phyloP scores from a whole-genome alignment of 148 eudicot species.

The Nyssa sinensis region DNA sequence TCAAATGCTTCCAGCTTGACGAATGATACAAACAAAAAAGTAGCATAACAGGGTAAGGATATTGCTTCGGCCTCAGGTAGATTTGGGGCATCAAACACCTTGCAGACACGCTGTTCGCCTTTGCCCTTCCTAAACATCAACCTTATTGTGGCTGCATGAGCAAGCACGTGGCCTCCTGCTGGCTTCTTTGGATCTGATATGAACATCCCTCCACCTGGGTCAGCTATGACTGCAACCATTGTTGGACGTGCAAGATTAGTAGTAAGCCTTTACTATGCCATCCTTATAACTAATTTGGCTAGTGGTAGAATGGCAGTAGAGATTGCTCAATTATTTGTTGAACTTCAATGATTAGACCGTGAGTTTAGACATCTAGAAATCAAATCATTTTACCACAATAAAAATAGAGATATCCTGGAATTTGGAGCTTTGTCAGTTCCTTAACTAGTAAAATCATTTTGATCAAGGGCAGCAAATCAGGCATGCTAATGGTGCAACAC shows the following conservation, averaged over 20 bases:
- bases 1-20: background rate
- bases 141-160: slow-evolving; percentile 92
- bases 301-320: background rate
- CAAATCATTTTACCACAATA: background rate
- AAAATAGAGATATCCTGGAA: too few relatives aligned
- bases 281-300: background rate
- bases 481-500: background rate
- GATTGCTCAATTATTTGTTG: background rate
- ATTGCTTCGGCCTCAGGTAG: slow-evolving; percentile 98
- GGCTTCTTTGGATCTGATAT: slow-evolving; percentile 96
- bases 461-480: background rate
- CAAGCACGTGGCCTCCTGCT: slow-evolving; percentile 98
- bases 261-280: background rate
- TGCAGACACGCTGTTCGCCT: slow-evolving; percentile 95
- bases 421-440: too few relatives aligned
- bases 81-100: slow-evolving; percentile 96
- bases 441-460: too few relatives aligned
- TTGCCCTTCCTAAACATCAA: slow-evolving; percentile 97
- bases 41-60: slow-evolving; percentile 46
- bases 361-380: background rate
- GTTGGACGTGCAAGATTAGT: background rate
- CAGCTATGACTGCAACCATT: slow-evolving; percentile 77
- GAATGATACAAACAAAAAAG: background rate
- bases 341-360: background rate
- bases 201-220: slow-evolving; percentile 93